phyloP scores from a whole-genome alignment of 2,329 filamentous ascomycete genomes.

The Ascocoryne sarcoides region DNA sequence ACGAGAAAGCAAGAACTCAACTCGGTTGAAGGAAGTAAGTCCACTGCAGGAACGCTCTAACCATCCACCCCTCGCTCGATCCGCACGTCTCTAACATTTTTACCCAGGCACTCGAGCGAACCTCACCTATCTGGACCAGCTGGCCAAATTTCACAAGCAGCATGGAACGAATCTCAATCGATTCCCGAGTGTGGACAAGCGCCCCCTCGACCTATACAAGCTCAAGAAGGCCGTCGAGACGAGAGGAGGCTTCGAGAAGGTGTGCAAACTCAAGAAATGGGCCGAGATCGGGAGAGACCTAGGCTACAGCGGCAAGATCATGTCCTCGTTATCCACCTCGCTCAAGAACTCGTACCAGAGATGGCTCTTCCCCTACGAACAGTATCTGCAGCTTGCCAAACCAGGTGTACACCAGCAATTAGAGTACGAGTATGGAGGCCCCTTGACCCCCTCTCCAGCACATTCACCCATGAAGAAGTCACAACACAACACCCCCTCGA shows the following conservation, averaged over 20 bases:
- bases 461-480: slow-evolving; percentile 66
- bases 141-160: slow-evolving; percentile 94
- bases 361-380: slow-evolving; percentile 95
- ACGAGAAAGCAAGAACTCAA: slow-evolving; percentile 96
- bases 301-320: slow-evolving; percentile 98
- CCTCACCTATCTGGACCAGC: slow-evolving; percentile 88
- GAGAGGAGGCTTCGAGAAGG: slow-evolving; percentile 87
- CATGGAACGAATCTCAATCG: slow-evolving; percentile 90
- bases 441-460: slow-evolving; percentile 70
- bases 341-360: slow-evolving; percentile 97
- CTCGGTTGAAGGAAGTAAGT: slow-evolving; percentile 92
- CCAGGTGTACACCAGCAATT: slow-evolving; percentile 95
- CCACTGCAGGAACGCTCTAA: slow-evolving; percentile 6
- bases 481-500: slow-evolving; percentile 49
- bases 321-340: slow-evolving; percentile 96
- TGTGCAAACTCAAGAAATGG: slow-evolving; percentile 98
- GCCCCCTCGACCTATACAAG: slow-evolving; percentile 88
- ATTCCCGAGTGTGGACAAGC: slow-evolving; percentile 94
- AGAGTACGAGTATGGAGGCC: slow-evolving; percentile 86
- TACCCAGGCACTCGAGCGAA: slow-evolving; percentile 79
- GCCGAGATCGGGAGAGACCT: slow-evolving; percentile 94
- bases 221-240: slow-evolving; percentile 95
- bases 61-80: no score
- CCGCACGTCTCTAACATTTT: slow-evolving; percentile 16
- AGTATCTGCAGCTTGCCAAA: slow-evolving; percentile 83